These are phyloP conservation scores for Phyllosticta citribraziliensis DNA, from an alignment of 2,329 filamentous ascomycete genomes.

Conservation along the genomic window DNA sequence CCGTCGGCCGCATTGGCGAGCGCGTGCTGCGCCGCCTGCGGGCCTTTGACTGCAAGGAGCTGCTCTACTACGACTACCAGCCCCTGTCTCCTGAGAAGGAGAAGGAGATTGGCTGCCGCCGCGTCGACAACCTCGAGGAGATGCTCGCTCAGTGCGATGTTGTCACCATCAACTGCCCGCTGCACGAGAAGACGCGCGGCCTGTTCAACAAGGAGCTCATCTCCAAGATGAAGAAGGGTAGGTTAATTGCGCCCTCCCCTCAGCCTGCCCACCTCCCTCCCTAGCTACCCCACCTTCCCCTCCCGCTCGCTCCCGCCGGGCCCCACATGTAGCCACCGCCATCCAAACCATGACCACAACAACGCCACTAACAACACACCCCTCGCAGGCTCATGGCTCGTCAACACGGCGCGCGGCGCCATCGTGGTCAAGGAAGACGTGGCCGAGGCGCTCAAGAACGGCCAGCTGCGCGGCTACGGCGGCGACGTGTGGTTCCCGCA, in stretches of 20 bases:
- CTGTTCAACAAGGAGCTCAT: conserved; percentile 99
- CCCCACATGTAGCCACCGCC: neutral
- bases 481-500: conserved; percentile 97
- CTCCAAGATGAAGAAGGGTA: conserved; percentile 96
- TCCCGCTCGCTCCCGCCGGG: neutral
- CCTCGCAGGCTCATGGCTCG: conserved; percentile 69
- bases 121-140: conserved; percentile 84
- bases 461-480: conserved; percentile 81
- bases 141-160: conserved; percentile 90
- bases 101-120: conserved; percentile 89
- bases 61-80: conserved; percentile 99
- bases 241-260: conserved; percentile 17
- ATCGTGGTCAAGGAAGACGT: conserved; percentile 99
- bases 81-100: conserved; percentile 75
- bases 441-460: conserved; percentile 80
- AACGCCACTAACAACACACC: conserved; percentile 1
- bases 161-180: conserved; percentile 98
- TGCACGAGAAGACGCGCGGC: conserved; percentile 94
- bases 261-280: neutral
- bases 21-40: conserved; percentile 92
- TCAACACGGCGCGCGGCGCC: conserved; percentile 97
- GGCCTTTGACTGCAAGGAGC: conserved; percentile 98
- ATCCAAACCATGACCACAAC: neutral
- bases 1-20: conserved; percentile 95
- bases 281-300: neutral